A percentile compares a stretch with the other conserved stretches of the same genome.
These are phyloP conservation scores for Ophiostoma sp. DNA, from an alignment of 2,329 filamentous ascomycete species.

Conservation along the genomic window DNA sequence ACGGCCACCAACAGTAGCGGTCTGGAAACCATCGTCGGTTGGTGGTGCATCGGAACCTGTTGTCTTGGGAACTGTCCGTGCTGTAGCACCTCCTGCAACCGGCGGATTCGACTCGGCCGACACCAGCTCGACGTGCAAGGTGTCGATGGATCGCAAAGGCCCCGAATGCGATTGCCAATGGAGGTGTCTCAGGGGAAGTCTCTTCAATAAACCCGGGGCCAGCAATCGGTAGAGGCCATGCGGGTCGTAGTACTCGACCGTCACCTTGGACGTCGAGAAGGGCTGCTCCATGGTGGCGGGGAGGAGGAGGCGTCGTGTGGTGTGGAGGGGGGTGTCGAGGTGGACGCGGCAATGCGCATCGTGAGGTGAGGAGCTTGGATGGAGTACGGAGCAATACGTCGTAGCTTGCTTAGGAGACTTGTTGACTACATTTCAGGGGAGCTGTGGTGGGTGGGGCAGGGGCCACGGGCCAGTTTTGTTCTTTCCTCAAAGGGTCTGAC, in stretches of 20 bases:
- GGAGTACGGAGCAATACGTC: too few species aligned
- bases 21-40: conserved; percentile 62
- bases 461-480: conserved; percentile 11
- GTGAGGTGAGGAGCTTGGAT: not conserved
- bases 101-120: conserved; percentile 53
- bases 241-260: conserved; percentile 95
- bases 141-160: conserved; percentile 88
- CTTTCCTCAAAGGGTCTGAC: not conserved
- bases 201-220: conserved; percentile 71
- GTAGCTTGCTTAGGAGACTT: too few species aligned
- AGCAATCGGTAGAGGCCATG: conserved; percentile 83
- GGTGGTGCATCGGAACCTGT: conserved; percentile 19
- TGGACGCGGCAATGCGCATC: not conserved
- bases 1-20: conserved; percentile 51
- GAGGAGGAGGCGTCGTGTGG: not conserved
- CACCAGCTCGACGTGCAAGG: conserved; percentile 86
- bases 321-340: not conserved
- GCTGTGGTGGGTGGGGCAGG: too few species aligned
- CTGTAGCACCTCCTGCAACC: conserved; percentile 33
- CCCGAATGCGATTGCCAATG: conserved; percentile 96
- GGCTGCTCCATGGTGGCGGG: conserved; percentile 60
- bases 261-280: conserved; percentile 74
- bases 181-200: conserved; percentile 83
- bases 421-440: not conserved
- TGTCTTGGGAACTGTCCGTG: conserved; percentile 36